Base-by-base conservation (phyloP, 140 eudicot genomes). In the Artemisia princeps region DNA sequence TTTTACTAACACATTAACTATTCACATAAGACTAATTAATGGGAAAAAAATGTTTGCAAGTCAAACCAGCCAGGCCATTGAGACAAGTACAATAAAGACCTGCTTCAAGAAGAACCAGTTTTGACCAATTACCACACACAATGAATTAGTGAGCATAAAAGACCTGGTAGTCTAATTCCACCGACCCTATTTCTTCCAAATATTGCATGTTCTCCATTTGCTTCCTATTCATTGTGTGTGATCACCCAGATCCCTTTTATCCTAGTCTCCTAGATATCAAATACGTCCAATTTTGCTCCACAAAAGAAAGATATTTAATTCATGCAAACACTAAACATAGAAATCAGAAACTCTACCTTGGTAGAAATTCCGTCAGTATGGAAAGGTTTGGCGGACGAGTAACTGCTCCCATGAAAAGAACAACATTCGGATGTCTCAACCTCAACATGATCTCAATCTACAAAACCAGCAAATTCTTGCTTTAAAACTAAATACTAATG, bases 391-490 rank as follows among this genome's bases (percentile, higher is more conserved):
- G 98, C 62, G 98, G 96, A 37, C 82, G 88, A 40, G 91, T 83
- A 45, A 92, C 98, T 30, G 98, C 98, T 78, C 98, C 98, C 96
- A 88, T 92, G 86, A 88, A 84, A 74, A 92, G 98, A 73, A 92
- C 98, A 64, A 92, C 95, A 78, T 88, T 92, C 58, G 98, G 96
- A 82, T 92, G 98, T 71, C 96, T 92, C 80, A 88, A 65, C 75
- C 98, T 85, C 76, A 84, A 76, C 98, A 92, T 92, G 62, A 92
- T 84, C 74, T 92, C 98, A 63, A 87, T 75, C 98, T 92, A 82
- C 72, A 85, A 56, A 75, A 79, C 68, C 13, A 67, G 54, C 4
- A 28, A 59, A 59, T 30, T 26, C 22, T 55, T 40, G 62, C 46
- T 11, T 22, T 15, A 13, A 42, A n/a, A 6, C 3, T 6, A 14